Conservation (phyloP, 371 early-diverging fungal genomes). For the Caulochytrium protostelioides region DNA sequence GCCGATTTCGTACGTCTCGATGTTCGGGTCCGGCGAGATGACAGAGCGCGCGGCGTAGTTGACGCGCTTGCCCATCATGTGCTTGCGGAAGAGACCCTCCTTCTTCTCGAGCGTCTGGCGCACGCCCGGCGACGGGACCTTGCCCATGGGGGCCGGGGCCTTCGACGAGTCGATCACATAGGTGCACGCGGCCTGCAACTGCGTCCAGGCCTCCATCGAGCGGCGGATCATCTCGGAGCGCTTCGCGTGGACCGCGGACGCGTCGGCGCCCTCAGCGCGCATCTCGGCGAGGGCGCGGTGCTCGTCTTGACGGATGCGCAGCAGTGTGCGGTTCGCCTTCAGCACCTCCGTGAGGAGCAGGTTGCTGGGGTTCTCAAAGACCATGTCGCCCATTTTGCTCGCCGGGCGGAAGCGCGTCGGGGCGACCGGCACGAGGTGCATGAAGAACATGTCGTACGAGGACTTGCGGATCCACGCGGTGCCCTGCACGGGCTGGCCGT, state of each 20-base stretch:
- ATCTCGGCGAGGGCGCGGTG: neutral
- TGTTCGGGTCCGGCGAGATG: conserved; percentile 97
- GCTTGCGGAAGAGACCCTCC: conserved; percentile 97
- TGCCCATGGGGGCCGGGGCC: conserved; percentile 17
- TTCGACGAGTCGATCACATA: conserved; percentile 80
- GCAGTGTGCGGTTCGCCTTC: conserved; percentile 26
- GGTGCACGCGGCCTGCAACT: conserved; percentile 74
- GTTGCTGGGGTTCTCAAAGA: conserved; percentile 92
- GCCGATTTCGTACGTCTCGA: conserved; percentile 97
- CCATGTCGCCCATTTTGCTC: conserved; percentile 60
- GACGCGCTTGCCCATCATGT: conserved; percentile 99
- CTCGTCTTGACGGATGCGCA: neutral
- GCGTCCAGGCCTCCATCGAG: conserved; percentile 51
- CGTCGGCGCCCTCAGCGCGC: conserved; percentile 10
- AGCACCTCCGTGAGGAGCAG: conserved; percentile 61
- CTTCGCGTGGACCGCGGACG: conserved; percentile 14
- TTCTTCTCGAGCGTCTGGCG: conserved; percentile 98
- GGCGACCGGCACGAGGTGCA: conserved; percentile 77
- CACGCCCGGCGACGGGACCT: conserved; percentile 55
- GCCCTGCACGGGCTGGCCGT: conserved; percentile 15
- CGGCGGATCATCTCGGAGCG: conserved; percentile 12
- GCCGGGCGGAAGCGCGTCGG: conserved; percentile 95
- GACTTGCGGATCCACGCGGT: conserved; percentile 7
- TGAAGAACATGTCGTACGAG: conserved; percentile 76
- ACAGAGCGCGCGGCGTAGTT: conserved; percentile 99